Evolutionary conservation across 2,329 filamentous ascomycete species (phyloP), one percentile per base, ranked within the genome.

Genomic region (Knufia fluminis): DNA sequence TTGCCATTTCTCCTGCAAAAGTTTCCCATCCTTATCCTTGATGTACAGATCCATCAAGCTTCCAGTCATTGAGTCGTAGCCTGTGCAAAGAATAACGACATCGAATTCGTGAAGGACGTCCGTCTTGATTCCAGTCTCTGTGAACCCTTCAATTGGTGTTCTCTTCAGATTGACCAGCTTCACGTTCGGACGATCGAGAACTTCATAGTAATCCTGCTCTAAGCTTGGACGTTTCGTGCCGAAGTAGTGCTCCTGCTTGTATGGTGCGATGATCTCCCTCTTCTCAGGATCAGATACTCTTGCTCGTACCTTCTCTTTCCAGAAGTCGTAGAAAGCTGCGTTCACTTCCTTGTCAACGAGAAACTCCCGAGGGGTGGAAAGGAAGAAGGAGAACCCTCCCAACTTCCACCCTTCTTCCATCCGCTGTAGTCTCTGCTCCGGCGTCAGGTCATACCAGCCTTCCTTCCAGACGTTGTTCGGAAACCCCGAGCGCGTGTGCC

Each of bases 331-430:
- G 0, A 70, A 66, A 50, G 71, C 67, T n/a, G 66, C 60, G 57
- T 80, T 81, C 1, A 75, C 73, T 7, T 73, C 65, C 0, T 65
- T 22, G 19, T 68, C 62, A 14, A 63, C 58, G 3, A 79, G 52
- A 35, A 68, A 67, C 45, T 82, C 78, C 43, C 71, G 71, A 64
- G 79, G 82, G 3, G 68, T 59, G 0, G 65, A 65, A 2, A 79
- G 64, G 74, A 75, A 77, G 59, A 68, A 76, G 0, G 65, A 64
- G 61, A 80, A 80, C 0, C 77, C 78, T 1, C 76, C 76, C n/a
- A 38, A 61, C 3, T 62, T 50, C 71, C 74, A 80, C 4, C 73
- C 57, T 2, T 62, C 54, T 48, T 79, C 71, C 48, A 72, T 75
- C 12, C 72, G 64, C 0, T 66, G 67, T 54, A 73, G 66, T 0